phyloP scores from a whole-genome alignment of 2,329 filamentous ascomycete genomes.

The Penicillium palitans region DNA sequence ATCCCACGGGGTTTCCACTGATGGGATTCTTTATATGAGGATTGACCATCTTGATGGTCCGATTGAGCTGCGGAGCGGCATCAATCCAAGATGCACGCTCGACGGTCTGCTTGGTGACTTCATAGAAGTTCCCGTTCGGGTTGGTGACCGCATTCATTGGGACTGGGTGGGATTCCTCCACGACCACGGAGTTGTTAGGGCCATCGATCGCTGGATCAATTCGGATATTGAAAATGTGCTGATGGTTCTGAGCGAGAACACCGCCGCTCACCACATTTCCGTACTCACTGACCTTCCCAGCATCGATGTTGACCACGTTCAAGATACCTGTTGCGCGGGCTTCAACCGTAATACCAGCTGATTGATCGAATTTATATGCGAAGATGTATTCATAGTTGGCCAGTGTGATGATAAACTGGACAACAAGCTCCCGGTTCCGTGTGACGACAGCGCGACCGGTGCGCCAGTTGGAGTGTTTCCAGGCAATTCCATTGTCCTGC shows the following conservation, averaged over 20 bases:
- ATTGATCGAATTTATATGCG: conserved; percentile 58
- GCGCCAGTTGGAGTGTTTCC: conserved; percentile 69
- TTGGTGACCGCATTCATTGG: conserved; percentile 54
- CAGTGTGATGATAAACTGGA: conserved; percentile 67
- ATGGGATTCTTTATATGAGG: conserved; percentile 53
- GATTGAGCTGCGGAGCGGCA: conserved; percentile 43
- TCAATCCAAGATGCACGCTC: conserved; percentile 52
- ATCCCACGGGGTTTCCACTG: conserved; percentile 55
- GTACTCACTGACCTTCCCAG: conserved; percentile 60
- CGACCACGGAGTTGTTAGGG: conserved; percentile 53
- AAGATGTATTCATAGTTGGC: conserved; percentile 49
- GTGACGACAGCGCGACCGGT: conserved; percentile 62
- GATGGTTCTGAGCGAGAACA: conserved; percentile 67
- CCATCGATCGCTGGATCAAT: conserved; percentile 62
- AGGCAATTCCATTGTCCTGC: conserved; percentile 65
- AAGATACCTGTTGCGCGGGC: conserved; percentile 69
- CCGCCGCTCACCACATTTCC: conserved; percentile 67
- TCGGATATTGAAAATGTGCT: conserved; percentile 72
- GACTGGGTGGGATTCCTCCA: conserved; percentile 61
- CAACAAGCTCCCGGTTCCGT: conserved; percentile 61
- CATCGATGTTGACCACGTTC: conserved; percentile 64
- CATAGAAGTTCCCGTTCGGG: conserved; percentile 55
- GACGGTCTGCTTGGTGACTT: conserved; percentile 49
- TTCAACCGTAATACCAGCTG: conserved; percentile 63
- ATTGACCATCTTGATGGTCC: conserved; percentile 61